Evolutionary conservation across 2,329 filamentous ascomycete species (phyloP), one percentile per base, ranked within the genome.

Genomic region (Pyrenophora teres): DNA sequence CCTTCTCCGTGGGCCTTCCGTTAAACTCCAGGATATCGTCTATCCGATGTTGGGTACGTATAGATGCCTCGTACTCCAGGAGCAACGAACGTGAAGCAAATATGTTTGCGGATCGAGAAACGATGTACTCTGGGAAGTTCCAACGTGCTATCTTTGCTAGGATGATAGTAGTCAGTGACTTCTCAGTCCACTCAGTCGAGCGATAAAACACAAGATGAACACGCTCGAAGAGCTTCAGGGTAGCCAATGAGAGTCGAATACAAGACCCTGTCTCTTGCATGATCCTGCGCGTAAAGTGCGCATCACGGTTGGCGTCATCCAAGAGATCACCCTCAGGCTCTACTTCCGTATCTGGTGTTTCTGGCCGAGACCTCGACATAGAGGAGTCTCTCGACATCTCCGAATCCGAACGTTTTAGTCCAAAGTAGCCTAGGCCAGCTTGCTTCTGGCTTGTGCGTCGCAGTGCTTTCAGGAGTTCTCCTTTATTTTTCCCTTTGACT

Each of bases 161-260:
- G 38, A 99, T 96, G 46, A 97, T 93, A 0, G 92, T 93, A 1
- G 91, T 97, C 12, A 99, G 78, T 1, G 93, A 97, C 72, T 96
- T 97, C 65, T 97, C 93, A 0, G 92, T 96, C 94, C 94, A 99
- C 70, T 96, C 90, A 0, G 91, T 95, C 8, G 92, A 97, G 52
- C 93, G 83, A 72, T 97, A 97, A 72, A 97, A 99, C 23, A 99
- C 92, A 2, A 99, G 78, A 75, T 97, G 94, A 0, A 97, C 92
- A 21, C 94, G 85, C 72, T 97, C 92, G 65, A 99, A 99, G 0
- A 99, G 81, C 64, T 87, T 90, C 56, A 92, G 83, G 0, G 87
- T 82, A 0, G 83, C 76, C 0, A 87, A 75, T 0, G 90, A 90
- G 10, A 99, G 82, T 32, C 93, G 83, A 54, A 97, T 87, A 59